Evolutionary conservation across 2,329 filamentous ascomycete genomes (phyloP), one percentile per base, ranked within the genome.

Genomic region (Fusarium poae): DNA sequence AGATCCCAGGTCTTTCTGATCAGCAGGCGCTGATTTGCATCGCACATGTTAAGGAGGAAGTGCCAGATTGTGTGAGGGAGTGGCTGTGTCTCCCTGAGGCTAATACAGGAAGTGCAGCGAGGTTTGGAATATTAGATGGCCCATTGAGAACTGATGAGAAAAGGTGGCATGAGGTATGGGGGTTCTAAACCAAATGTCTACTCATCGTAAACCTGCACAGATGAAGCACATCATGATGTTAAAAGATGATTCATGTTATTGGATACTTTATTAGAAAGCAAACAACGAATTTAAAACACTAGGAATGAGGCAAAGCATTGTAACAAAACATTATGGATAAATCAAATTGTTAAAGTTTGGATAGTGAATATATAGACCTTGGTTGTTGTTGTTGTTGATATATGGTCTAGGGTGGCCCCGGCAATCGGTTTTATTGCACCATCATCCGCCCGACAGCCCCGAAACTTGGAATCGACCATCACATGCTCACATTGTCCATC

Each of bases 21-120:
- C 79, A 88, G 23, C 95, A 98, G 79, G 94, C 94, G 1, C 81
- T 99, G 55, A 86, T 98, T n/a, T 93, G 94, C 68, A 95, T 98
- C 62, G 96, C 93, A 65, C 96, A 99, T 80, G 85, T 95, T 64
- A 90, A 89, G 66, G 94, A 97, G 73, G 96, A 99, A 79, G 92
- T 98, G 12, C 96, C 96, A 0, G 89, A 91, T 50, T 91, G 90
- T 70, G 87, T 97, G 25, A 82, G 93, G 46, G 89, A 97, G 76
- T 98, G 92, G 91, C 84, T 98, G 51, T 94, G 92, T 77, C 82
- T 97, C 30, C 94, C 95, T 2, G 91, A 94, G 78, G 85, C 90
- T 5, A 91, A 90, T 54, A 88, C 88, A 2, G 86, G 86, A 2
- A 72, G 76, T 34, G 79, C 85, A 18, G 89, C 91, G 12, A 83